phyloP scores from a whole-genome alignment of 2,329 filamentous ascomycete species.

The Leptographium galeiforme region DNA sequence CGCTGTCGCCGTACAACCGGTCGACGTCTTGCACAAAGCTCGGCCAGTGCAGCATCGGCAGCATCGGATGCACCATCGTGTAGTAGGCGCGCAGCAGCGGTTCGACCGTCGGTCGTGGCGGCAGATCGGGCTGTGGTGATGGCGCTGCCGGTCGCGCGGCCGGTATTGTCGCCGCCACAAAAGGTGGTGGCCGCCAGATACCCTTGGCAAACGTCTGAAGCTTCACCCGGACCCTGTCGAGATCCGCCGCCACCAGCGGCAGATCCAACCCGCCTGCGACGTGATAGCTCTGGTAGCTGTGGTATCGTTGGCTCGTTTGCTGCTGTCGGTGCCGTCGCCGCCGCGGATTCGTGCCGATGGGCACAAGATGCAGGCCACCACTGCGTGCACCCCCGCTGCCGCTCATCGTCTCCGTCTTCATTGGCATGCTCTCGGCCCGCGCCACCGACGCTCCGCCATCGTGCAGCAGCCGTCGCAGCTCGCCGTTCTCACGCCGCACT shows the following conservation, averaged over 20 bases:
- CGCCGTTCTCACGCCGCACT: slow-evolving; percentile 66
- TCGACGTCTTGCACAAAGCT: slow-evolving; percentile 67
- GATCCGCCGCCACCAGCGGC: slow-evolving; percentile 42
- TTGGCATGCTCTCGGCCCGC: neutral
- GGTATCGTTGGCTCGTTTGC: slow-evolving; percentile 20
- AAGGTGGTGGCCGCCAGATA: slow-evolving; percentile 65
- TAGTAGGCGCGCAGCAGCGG: slow-evolving; percentile 65
- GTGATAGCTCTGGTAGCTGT: neutral
- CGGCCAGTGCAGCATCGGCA: slow-evolving; percentile 82
- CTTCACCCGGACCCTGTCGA: slow-evolving; percentile 58
- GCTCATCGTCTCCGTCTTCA: neutral
- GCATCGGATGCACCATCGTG: slow-evolving; percentile 60
- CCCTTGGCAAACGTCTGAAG: slow-evolving; percentile 62
- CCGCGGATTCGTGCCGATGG: slow-evolving; percentile 52
- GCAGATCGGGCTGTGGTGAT: slow-evolving; percentile 41
- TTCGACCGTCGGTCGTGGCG: slow-evolving; percentile 56
- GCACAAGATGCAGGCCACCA: slow-evolving; percentile 39
- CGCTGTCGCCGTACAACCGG: slow-evolving; percentile 48
- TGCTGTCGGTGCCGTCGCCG: slow-evolving; percentile 30
- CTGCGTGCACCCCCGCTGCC: neutral
- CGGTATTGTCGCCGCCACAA: slow-evolving; percentile 25
- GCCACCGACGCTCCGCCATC: neutral
- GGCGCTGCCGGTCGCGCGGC: slow-evolving; percentile 19
- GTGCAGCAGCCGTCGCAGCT: slow-evolving; percentile 50
- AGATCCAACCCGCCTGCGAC: neutral